Base-by-base conservation (phyloP, 2,329 filamentous ascomycete species). In the Fusarium sp. region DNA sequence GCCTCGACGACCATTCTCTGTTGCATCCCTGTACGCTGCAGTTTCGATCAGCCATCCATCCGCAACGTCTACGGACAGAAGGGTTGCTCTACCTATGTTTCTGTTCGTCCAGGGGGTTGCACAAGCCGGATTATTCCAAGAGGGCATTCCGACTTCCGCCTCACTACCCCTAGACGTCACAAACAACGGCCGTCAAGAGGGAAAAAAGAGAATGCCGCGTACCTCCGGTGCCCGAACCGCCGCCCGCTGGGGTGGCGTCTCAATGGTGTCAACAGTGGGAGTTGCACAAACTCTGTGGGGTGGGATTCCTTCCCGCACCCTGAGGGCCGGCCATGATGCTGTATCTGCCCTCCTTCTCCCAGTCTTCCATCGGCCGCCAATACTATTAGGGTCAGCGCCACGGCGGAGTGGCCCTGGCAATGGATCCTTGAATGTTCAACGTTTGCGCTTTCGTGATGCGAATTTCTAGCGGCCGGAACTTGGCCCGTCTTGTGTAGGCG, bases 221-320 rank as follows among this genome's bases (percentile, higher is more conserved):
- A 65, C 58, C 50, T 60, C 25, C 41, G 52, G 56, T 62, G 35
- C 52, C 57, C 64, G 35, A 67, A 63, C 52, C 57, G 37, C 48
- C 62, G 39, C 23, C 60, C 16, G 56, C 35, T 27, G 14, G 58
- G 56, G 71, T 73, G 67, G 75, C 73, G 74, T 67, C 63, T 66
- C 59, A 59, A 73, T 69, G 67, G 75, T 67, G 74, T 76, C 68
- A 67, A 71, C 67, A 67, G 58, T 70, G 68, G 68, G 52, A 64
- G 63, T 67, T 71, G 62, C 66, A 62, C 61, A 78, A 75, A 73
- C 65, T 77, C 62, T 66, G 67, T 70, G 56, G 64, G 68, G 70
- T 76, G 65, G 62, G 41, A 74, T 77, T 74, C 63, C 52, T 75
- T 67, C 59, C 70, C 70, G 66, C 64, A 68, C 71, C 59, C 71